These are phyloP conservation scores for Tetratostichococcus sp. DNA, from an alignment of 139 green algal genomes.

Conservation along the genomic window DNA sequence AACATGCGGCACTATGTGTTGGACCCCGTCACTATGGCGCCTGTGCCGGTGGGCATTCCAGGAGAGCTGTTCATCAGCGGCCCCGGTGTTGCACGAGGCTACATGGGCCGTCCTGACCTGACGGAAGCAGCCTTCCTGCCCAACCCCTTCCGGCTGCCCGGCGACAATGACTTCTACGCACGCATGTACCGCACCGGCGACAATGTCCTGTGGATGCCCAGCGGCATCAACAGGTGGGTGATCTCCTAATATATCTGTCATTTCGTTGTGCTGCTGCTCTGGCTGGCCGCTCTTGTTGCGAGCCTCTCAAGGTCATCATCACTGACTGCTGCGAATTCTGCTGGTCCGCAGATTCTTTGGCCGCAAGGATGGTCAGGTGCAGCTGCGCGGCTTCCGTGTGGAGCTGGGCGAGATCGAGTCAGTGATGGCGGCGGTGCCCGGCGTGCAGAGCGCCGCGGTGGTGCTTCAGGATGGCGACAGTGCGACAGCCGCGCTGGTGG, in stretches of 20 bases:
- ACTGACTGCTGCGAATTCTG: no score
- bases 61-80: conserved; percentile 23
- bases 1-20: conserved; percentile 25
- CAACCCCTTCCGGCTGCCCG: not conserved
- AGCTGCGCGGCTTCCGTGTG: conserved; percentile 26
- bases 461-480: conserved; percentile 9
- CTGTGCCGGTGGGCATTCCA: conserved; percentile 7
- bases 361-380: not conserved
- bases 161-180: conserved; percentile 1
- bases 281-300: no score
- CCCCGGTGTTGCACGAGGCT: conserved; percentile 11
- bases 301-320: no score
- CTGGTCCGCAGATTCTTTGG: not conserved
- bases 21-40: not conserved
- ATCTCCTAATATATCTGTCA: no score
- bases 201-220: conserved; percentile 3
- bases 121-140: conserved; percentile 1
- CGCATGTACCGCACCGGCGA: conserved; percentile 26
- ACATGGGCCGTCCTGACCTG: conserved; percentile 10
- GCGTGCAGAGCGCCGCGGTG: not conserved
- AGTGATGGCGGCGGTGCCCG: not conserved
- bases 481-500: not conserved
- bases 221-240: not conserved
- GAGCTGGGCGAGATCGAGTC: conserved; percentile 36
- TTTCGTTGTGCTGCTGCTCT: no score